A percentile compares a stretch with the other conserved stretches of the same genome.
Conservation (phyloP, 768 basidiomycete species). For the Pisolithus microcarpus region DNA sequence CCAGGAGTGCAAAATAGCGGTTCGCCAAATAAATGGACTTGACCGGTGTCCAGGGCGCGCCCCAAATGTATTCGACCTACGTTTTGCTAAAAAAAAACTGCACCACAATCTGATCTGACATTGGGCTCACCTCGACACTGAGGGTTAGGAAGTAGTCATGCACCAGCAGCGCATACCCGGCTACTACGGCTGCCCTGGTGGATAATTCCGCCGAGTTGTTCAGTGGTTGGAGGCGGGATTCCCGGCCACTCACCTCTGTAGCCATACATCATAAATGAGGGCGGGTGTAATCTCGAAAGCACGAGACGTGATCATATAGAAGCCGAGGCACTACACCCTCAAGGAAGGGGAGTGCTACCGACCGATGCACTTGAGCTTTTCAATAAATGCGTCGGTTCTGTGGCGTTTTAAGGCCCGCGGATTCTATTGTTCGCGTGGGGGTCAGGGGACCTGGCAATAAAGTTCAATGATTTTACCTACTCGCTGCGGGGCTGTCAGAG, state of each 20-base stretch:
- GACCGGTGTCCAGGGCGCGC: constrained; percentile 3
- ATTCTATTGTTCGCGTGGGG: too few relatives aligned
- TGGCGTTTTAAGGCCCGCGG: too few relatives aligned
- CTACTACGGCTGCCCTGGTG: constrained; percentile 3
- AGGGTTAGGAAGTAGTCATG: constrained; percentile 8
- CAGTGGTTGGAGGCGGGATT: neutral
- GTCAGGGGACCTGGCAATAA: too few relatives aligned
- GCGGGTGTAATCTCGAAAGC: neutral
- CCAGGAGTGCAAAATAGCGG: constrained; percentile 4
- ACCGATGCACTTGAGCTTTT: too few relatives aligned
- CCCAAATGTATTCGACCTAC: constrained; percentile 7
- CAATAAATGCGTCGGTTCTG: too few relatives aligned
- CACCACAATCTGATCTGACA: neutral
- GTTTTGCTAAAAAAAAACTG: neutral
- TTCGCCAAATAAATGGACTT: constrained; percentile 4
- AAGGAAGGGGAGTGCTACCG: neutral
- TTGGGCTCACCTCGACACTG: constrained; percentile 4
- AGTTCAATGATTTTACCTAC: too few relatives aligned
- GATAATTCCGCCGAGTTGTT: neutral
- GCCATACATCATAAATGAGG: neutral
- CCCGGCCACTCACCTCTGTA: neutral
- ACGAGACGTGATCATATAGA: neutral
- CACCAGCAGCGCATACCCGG: constrained; percentile 2
- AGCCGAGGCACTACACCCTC: too few relatives aligned
- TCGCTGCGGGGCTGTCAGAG: too few relatives aligned